Base-by-base conservation (phyloP, 2,329 filamentous ascomycete species). In the Fusarium transvaalense region DNA sequence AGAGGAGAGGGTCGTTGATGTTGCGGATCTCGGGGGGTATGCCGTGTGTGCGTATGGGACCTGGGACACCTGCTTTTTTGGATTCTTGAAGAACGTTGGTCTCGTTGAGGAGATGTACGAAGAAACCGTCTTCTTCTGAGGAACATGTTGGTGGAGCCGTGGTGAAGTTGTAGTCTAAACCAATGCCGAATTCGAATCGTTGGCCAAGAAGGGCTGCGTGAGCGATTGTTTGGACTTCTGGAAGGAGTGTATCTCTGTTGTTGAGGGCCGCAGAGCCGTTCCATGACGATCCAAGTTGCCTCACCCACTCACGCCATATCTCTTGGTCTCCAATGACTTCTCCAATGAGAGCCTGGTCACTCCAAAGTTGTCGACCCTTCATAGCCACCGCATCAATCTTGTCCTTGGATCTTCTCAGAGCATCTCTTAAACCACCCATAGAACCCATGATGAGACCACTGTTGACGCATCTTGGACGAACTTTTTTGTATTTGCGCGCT, bases 301-400 rank as follows among this genome's bases (percentile, higher is more conserved):
- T 73, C 41, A 73, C 62, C 76, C 77, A 80, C 31, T 74, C 69
- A 2, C 79, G 76, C 75, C 76, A 80, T 32, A 79, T 74, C 60
- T 80, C 77, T 51, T 81, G 79, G 21, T 81, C 79, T 12, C 78
- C 78, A 10, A 80, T 75, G n/a, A 80, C 77, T 35, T 81, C 79
- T 1, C 72, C 79, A 2, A 81, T 64, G 7, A 81, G 75, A 0
- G 78, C 77, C 50, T 81, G 79, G 38, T 80, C 77, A 63, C 78
- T 80, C 78, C 78, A 80, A 10, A 79, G 76, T 56, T 80, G 78
- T 1, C 78, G 74, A 3, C 76, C 78, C 7, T 61, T 64, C 58
- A 68, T 71, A 6, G 74, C 69, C 1, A 71, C 71, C 2, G 25
- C 42, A 3, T 78, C 73, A 5, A 77, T 62, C 52, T 79, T 80